Evolutionary conservation across 1,284 basidiomycete species (phyloP).

Genomic region (Cryptococcus sp.): DNA sequence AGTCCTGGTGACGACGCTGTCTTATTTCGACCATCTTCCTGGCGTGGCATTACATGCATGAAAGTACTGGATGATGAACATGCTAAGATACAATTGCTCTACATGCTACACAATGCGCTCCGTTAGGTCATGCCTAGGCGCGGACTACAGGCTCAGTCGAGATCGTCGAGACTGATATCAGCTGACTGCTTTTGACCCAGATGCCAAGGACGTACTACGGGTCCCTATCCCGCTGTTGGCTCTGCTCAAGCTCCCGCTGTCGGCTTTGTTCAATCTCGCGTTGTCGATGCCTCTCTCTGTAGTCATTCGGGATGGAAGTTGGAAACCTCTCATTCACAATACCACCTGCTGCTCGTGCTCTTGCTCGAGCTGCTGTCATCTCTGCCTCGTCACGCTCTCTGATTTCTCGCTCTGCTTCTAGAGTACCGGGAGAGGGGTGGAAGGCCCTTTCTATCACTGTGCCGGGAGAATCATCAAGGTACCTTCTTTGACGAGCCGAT

Average conservation of each 20-base stretch:
- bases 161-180: conserved; percentile 11
- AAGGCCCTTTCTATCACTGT: too few species aligned
- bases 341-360: neutral
- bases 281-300: conserved; percentile 28
- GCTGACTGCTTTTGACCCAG: neutral
- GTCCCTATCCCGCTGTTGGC: conserved; percentile 11
- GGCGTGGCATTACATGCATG: too few species aligned
- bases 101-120: too few species aligned
- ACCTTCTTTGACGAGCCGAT: neutral
- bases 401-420: neutral
- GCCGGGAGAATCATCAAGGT: too few species aligned
- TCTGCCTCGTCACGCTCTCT: neutral
- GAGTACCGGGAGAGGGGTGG: neutral
- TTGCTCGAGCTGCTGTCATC: neutral
- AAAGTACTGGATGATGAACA: too few species aligned
- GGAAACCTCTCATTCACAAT: conserved; percentile 10
- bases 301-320: conserved; percentile 35
- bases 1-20: too few species aligned
- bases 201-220: neutral
- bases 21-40: too few species aligned
- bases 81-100: too few species aligned
- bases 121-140: too few species aligned
- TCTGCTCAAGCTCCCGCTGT: too few species aligned
- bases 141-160: conserved; percentile 13
- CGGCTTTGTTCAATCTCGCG: conserved; percentile 27